These are phyloP conservation scores for Drechmeria coniospora DNA, from an alignment of 2,329 filamentous ascomycete genomes.

Conservation along the genomic window DNA sequence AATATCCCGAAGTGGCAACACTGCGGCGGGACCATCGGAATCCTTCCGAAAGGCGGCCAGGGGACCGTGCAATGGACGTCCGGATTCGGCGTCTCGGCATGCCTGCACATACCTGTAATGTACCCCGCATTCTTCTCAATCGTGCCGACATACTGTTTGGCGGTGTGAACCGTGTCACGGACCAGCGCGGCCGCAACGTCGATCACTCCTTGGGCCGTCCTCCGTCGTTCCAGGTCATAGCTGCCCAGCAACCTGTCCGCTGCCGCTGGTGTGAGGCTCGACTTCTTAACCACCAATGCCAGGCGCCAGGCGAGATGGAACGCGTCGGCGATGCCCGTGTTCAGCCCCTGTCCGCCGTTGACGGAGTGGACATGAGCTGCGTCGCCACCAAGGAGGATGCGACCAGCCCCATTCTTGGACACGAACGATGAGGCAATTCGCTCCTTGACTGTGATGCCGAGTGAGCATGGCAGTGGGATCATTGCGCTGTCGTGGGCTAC, in stretches of 20 bases:
- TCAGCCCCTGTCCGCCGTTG: conserved; percentile 41
- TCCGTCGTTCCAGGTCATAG: conserved; percentile 28
- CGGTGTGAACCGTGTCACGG: conserved; percentile 25
- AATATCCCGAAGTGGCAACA: too few species aligned
- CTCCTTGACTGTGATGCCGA: conserved; percentile 20
- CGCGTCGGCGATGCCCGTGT: conserved; percentile 41
- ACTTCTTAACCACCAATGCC: conserved; percentile 11
- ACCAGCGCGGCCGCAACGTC: conserved; percentile 30
- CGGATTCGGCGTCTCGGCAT: background rate
- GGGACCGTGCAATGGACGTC: background rate
- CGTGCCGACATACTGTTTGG: conserved; percentile 29
- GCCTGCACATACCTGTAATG: conserved; percentile 23
- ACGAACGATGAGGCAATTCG: conserved; percentile 23
- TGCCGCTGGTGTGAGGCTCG: conserved; percentile 8
- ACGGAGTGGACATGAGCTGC: conserved; percentile 41
- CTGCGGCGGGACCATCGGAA: too few species aligned
- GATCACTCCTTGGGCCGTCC: conserved; percentile 28
- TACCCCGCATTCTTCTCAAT: conserved; percentile 32
- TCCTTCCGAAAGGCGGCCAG: too few species aligned
- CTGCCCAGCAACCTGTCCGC: conserved; percentile 19
- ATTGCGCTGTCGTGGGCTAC: conserved; percentile 9
- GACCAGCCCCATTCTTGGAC: conserved; percentile 22
- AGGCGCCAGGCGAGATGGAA: conserved; percentile 40
- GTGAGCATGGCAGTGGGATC: too few species aligned
- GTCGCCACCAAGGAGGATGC: conserved; percentile 38